These are phyloP conservation scores for Hanseniaspora nectarophila DNA, from an alignment of 805 yeast genomes.

Conservation along the genomic window DNA sequence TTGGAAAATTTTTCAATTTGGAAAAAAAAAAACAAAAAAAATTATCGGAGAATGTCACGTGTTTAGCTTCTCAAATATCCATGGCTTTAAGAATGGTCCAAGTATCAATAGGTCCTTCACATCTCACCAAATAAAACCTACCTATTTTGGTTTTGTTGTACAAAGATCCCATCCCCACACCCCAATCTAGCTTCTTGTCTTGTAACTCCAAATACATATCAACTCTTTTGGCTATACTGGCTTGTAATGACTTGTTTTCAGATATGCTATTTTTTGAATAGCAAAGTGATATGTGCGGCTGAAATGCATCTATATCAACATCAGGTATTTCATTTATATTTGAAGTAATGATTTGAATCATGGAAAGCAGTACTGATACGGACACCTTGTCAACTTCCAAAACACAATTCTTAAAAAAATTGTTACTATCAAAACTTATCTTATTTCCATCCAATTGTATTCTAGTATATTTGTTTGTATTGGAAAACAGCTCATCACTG, in stretches of 20 bases:
- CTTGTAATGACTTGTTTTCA: slow-evolving; percentile 47
- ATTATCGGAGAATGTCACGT: background rate
- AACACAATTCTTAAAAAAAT: slow-evolving; percentile 2
- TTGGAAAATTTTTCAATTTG: no score
- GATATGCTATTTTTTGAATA: slow-evolving; percentile 50
- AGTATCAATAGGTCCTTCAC: slow-evolving; percentile 17
- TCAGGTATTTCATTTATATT: background rate
- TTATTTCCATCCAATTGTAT: background rate
- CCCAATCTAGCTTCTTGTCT: slow-evolving; percentile 34
- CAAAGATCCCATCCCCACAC: slow-evolving; percentile 31
- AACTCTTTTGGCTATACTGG: slow-evolving; percentile 42
- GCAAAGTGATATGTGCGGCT: slow-evolving; percentile 55
- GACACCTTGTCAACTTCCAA: slow-evolving; percentile 3
- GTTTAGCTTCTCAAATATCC: slow-evolving; percentile 8
- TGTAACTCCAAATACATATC: slow-evolving; percentile 40
- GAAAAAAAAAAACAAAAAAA: background rate
- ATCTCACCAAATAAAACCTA: slow-evolving; percentile 15
- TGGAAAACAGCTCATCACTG: no score
- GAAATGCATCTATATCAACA: slow-evolving; percentile 38
- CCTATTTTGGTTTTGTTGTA: background rate
- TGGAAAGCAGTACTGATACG: background rate
- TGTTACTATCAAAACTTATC: background rate
- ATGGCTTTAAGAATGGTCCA: slow-evolving; percentile 18
- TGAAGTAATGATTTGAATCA: background rate
- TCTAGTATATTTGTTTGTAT: background rate